Evolutionary conservation across 768 basidiomycete species (phyloP), one percentile per base, ranked within the genome.

Genomic region (Suillus subalutaceus): DNA sequence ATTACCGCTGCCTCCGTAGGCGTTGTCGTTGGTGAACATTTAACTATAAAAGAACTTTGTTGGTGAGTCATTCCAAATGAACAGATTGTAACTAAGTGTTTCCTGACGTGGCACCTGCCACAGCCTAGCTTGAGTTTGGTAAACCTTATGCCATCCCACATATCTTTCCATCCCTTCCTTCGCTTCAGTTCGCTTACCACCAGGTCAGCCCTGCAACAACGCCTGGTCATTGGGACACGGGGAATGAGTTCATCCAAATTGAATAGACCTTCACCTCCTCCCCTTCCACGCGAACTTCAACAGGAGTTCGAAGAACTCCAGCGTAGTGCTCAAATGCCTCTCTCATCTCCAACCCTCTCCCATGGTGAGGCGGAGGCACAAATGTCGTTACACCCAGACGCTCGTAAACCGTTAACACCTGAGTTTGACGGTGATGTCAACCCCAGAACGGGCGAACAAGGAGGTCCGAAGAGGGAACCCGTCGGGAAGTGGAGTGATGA

Each of bases 381-480:
- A 37, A 79, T 84, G 23, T 79, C 85, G 2, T 72, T 86, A 53
- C 92, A 94, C 72, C 91, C 92, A 2, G 92, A 95, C 72, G 86
- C 90, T 0, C 86, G 83, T 30, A 75, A 76, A 18, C 86, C 88
- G 1, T 65, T 89, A 30, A 78, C 81, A 23, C 82, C 88, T 12
- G 89, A 92, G 69, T 96, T 95, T 71, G 87, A 91, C 65, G 95
- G 94, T 23, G 89, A 94, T 53, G 76, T 82, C 44, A 95, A 97
- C 71, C 95, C 94, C 1, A 70, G 70, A 2, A 97, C 95, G 3
- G 95, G 95, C 15, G 95, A 97, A 77, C 79, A 84, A 57, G 93
- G 92, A 0, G 95, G 95, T 0, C 95, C 95, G 26, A 96, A 96
- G 81, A 83, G 81, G 38, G 95, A 97, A 74, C 95, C 95, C 16